These are phyloP conservation scores for Aspergillus ostianus DNA, from an alignment of 495 filamentous ascomycete species.

Conservation along the genomic window DNA sequence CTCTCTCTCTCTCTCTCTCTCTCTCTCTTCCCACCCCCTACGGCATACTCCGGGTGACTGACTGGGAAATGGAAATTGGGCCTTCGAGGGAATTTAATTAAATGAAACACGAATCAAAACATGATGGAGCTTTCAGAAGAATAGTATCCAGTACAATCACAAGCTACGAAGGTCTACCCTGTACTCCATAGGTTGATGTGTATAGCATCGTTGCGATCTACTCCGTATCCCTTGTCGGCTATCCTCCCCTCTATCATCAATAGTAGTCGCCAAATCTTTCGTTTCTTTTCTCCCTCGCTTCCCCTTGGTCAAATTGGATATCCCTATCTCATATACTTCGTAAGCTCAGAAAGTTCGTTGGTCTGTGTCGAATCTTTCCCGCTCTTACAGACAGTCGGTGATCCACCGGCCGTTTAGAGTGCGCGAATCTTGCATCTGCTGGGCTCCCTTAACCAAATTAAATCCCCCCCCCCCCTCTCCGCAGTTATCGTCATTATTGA, in stretches of 20 bases:
- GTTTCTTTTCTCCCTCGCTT: not conserved
- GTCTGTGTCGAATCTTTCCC: conserved; percentile 22
- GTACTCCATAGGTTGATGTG: not conserved
- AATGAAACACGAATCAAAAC: not conserved
- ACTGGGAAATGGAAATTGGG: not conserved
- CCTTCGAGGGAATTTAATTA: not conserved
- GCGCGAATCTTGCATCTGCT: conserved; percentile 24
- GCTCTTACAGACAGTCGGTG: conserved; percentile 19
- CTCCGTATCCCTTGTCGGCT: too few relatives aligned
- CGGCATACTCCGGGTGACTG: not conserved
- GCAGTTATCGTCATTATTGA: not conserved
- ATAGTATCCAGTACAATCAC: not conserved
- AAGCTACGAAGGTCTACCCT: not conserved
- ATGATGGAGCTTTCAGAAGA: not conserved
- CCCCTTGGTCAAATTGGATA: not conserved
- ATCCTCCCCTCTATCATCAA: too few relatives aligned
- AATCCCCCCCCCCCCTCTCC: not conserved
- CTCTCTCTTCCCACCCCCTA: not conserved
- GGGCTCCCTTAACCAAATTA: not conserved
- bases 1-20: not conserved
- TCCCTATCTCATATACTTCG: not conserved
- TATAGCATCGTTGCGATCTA: too few relatives aligned
- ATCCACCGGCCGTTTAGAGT: conserved; percentile 24
- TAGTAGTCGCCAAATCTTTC: too few relatives aligned
- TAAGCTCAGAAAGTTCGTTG: conserved; percentile 12